Evolutionary conservation across 75 land plant genomes (phyloP), one percentile per base, ranked within the genome.

Genomic region (Larix kaempferi): DNA sequence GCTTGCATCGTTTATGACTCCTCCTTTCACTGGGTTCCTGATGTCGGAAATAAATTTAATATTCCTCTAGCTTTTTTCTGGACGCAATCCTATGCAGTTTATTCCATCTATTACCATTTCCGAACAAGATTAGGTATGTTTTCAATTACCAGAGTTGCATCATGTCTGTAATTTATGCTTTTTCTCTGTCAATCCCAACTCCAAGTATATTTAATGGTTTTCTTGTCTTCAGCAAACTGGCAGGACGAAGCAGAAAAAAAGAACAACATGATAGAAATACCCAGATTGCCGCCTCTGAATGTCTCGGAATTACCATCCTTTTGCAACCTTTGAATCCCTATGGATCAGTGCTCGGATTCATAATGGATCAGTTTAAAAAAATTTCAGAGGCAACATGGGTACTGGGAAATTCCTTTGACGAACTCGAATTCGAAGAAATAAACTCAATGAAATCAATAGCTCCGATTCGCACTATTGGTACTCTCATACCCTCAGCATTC

Each of bases 281-380:
- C 95, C 0, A 75, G 80, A 10, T 27, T 85, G 77, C 90, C 92
- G 2, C 71, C 89, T 0, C 21, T 88, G 23, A 81, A 72, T 39
- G n/a, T 84, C 26, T 86, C 83, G 60, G 88, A 89, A 27, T 44
- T 92, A 52, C 90, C 95, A 4, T 74, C 84, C 35, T 88, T 88
- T 82, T 92, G 59, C 82, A 81, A 65, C 82, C 87, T 0, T 16
- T 64, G 4, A 83, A 76, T 11, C 86, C 88, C 22, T 76, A 73
- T 0, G 54, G 37, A 6, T 33, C 77, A 49, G 56, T 89, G 4
- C 25, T 64, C 29, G 29, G 76, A 13, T 74, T 80, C 16, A 81
- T 90, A 74, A 33, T 82, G 0, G 79, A 75, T 1, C 54, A 35
- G 6, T 33, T 25, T 56, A 33, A 73, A 33, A 83, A 83, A 69